Percentiles rank a stretch among this genome's conserved stretches.
phyloP scores from a whole-genome alignment of 208 protist species.

The Trypanosoma cruzi region DNA sequence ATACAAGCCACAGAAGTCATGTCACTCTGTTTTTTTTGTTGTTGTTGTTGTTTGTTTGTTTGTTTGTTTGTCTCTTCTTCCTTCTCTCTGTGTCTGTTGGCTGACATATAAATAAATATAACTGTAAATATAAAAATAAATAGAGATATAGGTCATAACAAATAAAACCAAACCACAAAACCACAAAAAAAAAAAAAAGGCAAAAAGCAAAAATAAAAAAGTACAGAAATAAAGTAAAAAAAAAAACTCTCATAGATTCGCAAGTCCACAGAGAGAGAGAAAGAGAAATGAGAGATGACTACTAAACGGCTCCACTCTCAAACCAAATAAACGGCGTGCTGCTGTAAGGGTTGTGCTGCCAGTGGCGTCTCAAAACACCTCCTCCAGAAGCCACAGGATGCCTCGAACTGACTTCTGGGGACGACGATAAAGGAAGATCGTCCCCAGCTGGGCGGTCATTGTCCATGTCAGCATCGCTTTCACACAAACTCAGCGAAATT shows the following conservation, averaged over 20 bases:
- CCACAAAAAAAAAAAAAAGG: constrained; percentile 36
- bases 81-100: no score
- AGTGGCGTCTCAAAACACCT: constrained; percentile 7
- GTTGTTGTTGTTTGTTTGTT: not conserved
- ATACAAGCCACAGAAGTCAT: no score
- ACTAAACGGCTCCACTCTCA: not conserved
- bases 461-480: no score
- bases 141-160: no score
- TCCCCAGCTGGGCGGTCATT: no score
- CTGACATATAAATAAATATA: no score
- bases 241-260: constrained; percentile 15
- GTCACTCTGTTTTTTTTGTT: constrained; percentile 15
- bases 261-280: constrained; percentile 5
- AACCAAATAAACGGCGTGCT: not conserved
- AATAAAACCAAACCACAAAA: constrained; percentile 8
- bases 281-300: constrained; percentile 2
- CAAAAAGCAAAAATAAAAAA: constrained; percentile 1
- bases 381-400: no score
- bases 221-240: not conserved
- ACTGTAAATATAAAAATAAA: no score
- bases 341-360: constrained; percentile 27
- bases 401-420: no score
- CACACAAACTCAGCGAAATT: no score
- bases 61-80: not conserved
- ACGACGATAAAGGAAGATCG: no score